phyloP scores from a whole-genome alignment of 306 rosid genomes.

The Vigna angularis region DNA sequence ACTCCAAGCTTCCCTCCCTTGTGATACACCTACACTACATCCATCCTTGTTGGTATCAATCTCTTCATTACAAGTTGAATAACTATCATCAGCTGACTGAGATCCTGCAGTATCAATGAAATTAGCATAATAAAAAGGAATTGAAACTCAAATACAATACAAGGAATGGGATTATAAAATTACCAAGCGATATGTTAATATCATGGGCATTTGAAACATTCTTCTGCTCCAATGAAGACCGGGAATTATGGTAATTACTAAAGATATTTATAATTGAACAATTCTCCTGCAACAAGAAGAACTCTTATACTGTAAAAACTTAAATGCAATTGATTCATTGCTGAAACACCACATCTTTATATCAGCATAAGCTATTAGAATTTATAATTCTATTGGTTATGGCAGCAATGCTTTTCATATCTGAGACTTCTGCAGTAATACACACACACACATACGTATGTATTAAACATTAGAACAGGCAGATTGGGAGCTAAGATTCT shows the following conservation, averaged over 20 bases:
- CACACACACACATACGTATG: no score
- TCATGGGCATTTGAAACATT: slow-evolving; percentile 50
- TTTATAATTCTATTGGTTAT: slow-evolving; percentile 15
- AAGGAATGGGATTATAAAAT: slow-evolving; percentile 34
- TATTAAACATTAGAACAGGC: not conserved
- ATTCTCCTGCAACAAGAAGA: slow-evolving; percentile 56
- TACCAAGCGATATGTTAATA: slow-evolving; percentile 51
- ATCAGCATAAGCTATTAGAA: not conserved
- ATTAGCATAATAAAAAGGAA: slow-evolving; percentile 6
- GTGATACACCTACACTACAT: slow-evolving; percentile 38
- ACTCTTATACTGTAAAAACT: not conserved
- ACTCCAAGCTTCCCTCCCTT: slow-evolving; percentile 66
- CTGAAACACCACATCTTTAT: slow-evolving; percentile 4
- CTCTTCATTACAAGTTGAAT: slow-evolving; percentile 46
- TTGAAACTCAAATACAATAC: slow-evolving; percentile 1
- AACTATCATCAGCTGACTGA: slow-evolving; percentile 32
- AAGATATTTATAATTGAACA: slow-evolving; percentile 74
- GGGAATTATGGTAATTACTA: slow-evolving; percentile 53
- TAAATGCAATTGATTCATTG: slow-evolving; percentile 12
- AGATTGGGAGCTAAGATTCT: slow-evolving; percentile 4
- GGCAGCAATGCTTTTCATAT: not conserved
- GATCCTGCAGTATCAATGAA: slow-evolving; percentile 43
- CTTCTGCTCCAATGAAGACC: slow-evolving; percentile 58
- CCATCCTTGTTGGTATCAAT: slow-evolving; percentile 30
- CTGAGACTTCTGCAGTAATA: slow-evolving; percentile 27